Evolutionary conservation across 257 asterid species (phyloP).

Genomic region (Solanum microdontum): DNA sequence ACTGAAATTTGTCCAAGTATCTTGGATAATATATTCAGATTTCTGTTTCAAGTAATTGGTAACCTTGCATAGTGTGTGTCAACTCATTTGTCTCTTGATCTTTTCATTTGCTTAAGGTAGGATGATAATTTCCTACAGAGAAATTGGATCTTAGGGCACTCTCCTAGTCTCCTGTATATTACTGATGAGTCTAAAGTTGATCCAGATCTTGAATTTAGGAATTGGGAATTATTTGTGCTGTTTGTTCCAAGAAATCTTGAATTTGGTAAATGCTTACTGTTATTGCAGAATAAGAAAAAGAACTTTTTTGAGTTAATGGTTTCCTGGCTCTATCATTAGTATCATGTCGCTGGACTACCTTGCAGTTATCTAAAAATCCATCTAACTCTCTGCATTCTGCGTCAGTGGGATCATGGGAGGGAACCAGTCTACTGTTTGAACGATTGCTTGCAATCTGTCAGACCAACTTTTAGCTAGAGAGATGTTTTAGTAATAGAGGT

Average conservation of each 20-base stretch:
- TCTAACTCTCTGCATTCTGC: background rate
- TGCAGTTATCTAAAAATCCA: background rate
- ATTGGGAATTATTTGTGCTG: background rate
- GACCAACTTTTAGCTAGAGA: background rate
- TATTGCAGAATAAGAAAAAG: background rate
- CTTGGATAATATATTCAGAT: background rate
- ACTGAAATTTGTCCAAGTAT: background rate
- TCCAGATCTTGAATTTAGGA: background rate
- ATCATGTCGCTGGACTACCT: background rate
- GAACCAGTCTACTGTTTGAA: background rate
- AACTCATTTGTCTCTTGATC: background rate
- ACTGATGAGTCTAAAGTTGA: background rate
- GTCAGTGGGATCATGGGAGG: background rate
- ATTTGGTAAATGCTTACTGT: background rate
- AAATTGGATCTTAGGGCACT: background rate
- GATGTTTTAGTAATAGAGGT: background rate
- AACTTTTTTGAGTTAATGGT: background rate
- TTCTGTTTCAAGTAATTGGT: background rate
- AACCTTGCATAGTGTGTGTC: too few species aligned
- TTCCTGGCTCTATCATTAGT: background rate
- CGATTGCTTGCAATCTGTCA: background rate
- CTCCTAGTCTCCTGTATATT: background rate
- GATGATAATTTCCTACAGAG: background rate
- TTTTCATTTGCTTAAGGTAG: background rate
- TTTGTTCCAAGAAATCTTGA: background rate